Evolutionary conservation across 768 basidiomycete species (phyloP), one percentile per base, ranked within the genome.

Genomic region (Rhizopogon vesiculosus): DNA sequence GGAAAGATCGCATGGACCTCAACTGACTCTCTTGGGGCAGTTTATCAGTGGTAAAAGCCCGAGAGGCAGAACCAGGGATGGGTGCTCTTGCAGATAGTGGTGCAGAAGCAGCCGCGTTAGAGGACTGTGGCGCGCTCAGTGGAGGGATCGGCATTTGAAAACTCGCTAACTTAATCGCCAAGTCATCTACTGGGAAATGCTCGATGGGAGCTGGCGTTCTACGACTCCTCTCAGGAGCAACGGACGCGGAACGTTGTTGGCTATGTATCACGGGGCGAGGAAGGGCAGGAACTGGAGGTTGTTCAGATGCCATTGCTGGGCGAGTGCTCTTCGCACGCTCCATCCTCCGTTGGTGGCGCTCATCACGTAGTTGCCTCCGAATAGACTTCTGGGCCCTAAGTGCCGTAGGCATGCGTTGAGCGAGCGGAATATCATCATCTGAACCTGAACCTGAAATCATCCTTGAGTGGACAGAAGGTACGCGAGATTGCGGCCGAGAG

Each of bases 341-440:
- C 42, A 76, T 69, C 60, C 77, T 76, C 51, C 84, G 76, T 57
- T 80, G 76, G 38, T 85, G 81, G 31, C 82, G 74, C 66, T 92
- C 89, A 58, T 87, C 83, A 39, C 78, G 78, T 22, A 89, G 83
- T 65, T 91, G 81, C 44, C 77, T 75, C 18, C 90, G 81, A 53
- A 96, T 89, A 5, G 87, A 85, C 62, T 82, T 84, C 64, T 96
- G 93, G 9, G 91, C 93, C 3, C 77, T 80, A 56, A 96, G 71
- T 3, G 93, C 93, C 1, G 85, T 86, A 4, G 93, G 93, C 53
- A 93, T 91, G 31, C 85, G 78, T 59, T 82, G 84, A 3, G 92
- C 93, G 15, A 96, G 78, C 1, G 93, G 93, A 1, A 93, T 75
- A 61, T 96, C 87, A 66, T 96, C 93, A 53, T 90, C 85, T 40